These are phyloP conservation scores for Candida sojae DNA, from an alignment of 1,139 yeast genomes.

Conservation along the genomic window DNA sequence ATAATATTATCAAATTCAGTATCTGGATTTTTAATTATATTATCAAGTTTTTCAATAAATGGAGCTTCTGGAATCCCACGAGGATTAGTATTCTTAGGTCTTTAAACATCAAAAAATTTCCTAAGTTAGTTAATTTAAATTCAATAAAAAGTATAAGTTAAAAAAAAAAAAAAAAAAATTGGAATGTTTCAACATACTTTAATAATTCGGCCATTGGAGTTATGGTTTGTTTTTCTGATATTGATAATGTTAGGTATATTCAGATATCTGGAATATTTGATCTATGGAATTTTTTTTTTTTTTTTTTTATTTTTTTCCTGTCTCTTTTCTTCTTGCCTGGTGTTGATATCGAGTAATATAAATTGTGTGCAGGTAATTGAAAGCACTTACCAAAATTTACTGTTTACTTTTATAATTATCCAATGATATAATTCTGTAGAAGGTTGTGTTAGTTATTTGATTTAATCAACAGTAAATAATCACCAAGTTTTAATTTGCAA, in stretches of 20 bases:
- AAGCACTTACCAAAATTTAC: too few relatives aligned
- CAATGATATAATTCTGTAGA: too few relatives aligned
- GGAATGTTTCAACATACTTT: constrained; percentile 18
- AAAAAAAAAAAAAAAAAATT: not conserved
- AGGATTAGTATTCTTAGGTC: constrained; percentile 67
- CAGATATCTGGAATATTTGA: not conserved
- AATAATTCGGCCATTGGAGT: constrained; percentile 22
- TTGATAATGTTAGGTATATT: too few relatives aligned
- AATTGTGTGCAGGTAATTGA: too few relatives aligned
- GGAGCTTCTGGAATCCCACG: constrained; percentile 98
- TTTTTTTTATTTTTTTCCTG: too few relatives aligned
- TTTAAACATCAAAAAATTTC: constrained; percentile 13
- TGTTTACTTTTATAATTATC: too few relatives aligned
- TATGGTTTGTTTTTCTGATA: not conserved
- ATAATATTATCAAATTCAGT: constrained; percentile 70
- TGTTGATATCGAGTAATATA: too few relatives aligned
- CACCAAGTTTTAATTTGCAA: too few relatives aligned
- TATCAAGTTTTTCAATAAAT: constrained; percentile 83
- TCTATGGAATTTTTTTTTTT: too few relatives aligned
- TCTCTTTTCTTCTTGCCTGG: too few relatives aligned
- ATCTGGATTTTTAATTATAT: constrained; percentile 63
- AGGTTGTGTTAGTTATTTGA: too few relatives aligned
- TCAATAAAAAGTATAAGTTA: not conserved
- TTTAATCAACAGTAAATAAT: too few relatives aligned
- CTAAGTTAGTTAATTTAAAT: constrained; percentile 6